These are phyloP conservation scores for Termitomyces sp. DNA, from an alignment of 768 basidiomycete genomes.

Conservation along the genomic window DNA sequence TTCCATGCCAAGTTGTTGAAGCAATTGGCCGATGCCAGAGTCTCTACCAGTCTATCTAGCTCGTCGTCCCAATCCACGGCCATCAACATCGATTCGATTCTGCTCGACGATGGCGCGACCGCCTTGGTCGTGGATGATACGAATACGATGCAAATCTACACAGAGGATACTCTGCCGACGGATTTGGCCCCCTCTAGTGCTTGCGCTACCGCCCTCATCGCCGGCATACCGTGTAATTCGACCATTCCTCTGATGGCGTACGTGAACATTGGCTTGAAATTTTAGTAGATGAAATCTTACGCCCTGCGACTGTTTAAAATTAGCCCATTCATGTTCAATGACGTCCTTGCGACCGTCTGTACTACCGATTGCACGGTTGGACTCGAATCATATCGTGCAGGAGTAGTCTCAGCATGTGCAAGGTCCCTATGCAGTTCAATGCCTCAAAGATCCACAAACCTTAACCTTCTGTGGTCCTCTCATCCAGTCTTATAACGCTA, in stretches of 20 bases:
- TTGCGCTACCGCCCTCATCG: neutral
- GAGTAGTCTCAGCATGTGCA: neutral
- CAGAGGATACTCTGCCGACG: neutral
- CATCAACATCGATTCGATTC: neutral
- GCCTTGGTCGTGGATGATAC: neutral
- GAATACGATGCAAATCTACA: neutral
- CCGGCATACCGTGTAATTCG: neutral
- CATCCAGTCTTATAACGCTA: neutral
- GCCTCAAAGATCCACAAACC: neutral
- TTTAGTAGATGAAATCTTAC: neutral
- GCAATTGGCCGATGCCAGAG: neutral
- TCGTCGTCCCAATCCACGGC: neutral
- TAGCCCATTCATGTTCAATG: neutral
- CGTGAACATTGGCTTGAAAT: neutral
- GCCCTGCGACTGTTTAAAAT: neutral
- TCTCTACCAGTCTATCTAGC: neutral
- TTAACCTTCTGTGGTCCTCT: neutral
- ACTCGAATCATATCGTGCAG: neutral
- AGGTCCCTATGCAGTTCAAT: neutral
- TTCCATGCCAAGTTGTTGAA: neutral
- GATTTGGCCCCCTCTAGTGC: neutral
- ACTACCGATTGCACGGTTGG: neutral
- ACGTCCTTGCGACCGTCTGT: neutral
- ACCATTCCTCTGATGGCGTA: neutral
- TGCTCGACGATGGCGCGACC: neutral